Evolutionary conservation across 441 rosid genomes (phyloP).

Genomic region (Isatis lusitanica): DNA sequence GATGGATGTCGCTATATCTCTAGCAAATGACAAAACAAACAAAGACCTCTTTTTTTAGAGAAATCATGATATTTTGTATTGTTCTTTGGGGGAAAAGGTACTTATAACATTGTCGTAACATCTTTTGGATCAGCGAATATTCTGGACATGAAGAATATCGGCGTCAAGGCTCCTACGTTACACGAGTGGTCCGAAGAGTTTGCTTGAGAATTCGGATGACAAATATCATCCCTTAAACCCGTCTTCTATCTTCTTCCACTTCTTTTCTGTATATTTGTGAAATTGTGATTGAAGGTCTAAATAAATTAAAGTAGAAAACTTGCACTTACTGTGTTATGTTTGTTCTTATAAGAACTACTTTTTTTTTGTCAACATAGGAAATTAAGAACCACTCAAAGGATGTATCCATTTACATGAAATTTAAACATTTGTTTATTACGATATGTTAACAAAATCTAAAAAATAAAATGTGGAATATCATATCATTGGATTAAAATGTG

Average conservation of each 20-base stretch:
- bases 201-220: conserved; percentile 34
- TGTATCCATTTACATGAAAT: background rate
- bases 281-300: background rate
- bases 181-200: conserved; percentile 58
- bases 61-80: conserved; percentile 1
- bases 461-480: background rate
- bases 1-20: background rate
- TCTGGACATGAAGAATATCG: conserved; percentile 75
- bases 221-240: background rate
- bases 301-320: background rate
- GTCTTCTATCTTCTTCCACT: background rate
- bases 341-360: background rate
- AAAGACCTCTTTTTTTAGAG: background rate
- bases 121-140: conserved; percentile 59
- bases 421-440: background rate
- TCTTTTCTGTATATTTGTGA: background rate
- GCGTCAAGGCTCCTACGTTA: conserved; percentile 59
- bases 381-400: background rate
- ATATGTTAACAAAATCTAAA: background rate
- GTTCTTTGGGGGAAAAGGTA: background rate
- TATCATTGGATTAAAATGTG: background rate
- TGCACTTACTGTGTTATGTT: background rate
- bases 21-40: conserved; percentile 18
- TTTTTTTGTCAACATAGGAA: too few relatives aligned
- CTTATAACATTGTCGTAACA: conserved; percentile 26